These are phyloP conservation scores for Zoysia japonica DNA, from an alignment of 176 grass and related monocot genomes.

Conservation along the genomic window DNA sequence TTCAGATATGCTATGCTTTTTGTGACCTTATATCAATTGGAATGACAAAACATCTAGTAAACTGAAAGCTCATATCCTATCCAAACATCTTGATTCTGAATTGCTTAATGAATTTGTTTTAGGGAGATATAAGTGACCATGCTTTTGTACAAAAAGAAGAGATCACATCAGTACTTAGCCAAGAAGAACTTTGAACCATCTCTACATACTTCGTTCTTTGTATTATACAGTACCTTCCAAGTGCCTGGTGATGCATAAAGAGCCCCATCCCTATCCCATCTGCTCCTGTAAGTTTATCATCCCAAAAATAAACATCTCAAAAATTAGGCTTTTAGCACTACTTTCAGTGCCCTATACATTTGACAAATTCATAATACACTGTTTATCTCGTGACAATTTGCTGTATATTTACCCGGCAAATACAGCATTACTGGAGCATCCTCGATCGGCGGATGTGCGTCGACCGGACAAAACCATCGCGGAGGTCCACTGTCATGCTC, in stretches of 20 bases:
- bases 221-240: constrained; percentile 54
- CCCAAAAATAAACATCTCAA: background rate
- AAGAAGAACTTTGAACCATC: background rate
- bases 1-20: background rate
- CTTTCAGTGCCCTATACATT: background rate
- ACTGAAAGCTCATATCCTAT: background rate
- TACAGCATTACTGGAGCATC: constrained; percentile 64
- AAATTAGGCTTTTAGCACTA: background rate
- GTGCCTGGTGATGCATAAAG: constrained; percentile 79
- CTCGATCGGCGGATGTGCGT: constrained; percentile 17
- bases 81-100: background rate
- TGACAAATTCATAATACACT: background rate
- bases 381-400: background rate
- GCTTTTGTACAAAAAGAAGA: background rate
- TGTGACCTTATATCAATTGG: background rate
- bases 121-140: background rate
- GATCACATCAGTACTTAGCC: background rate
- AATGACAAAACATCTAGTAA: background rate
- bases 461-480: constrained; percentile 53
- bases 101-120: background rate
- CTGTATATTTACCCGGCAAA: constrained; percentile 51
- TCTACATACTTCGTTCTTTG: background rate
- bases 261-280: constrained; percentile 69
- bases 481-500: constrained; percentile 54
- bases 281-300: constrained; percentile 32